Evolutionary conservation across 176 grass and related monocot genomes (phyloP), one percentile per base, ranked within the genome.

Genomic region (Elymus sibiricus): DNA sequence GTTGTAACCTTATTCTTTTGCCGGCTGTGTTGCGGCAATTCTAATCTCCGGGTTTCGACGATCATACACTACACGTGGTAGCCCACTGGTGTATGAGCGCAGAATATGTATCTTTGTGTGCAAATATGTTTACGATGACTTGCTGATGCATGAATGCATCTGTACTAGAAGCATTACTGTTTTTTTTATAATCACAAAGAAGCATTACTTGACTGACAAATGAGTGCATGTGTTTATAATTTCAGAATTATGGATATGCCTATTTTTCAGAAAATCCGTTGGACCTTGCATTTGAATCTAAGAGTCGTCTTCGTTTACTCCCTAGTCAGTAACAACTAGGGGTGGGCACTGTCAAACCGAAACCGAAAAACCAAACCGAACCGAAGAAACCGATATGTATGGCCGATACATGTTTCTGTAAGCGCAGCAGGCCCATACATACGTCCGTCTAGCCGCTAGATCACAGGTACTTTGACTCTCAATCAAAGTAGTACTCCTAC

Each of bases 1-100:
- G 82, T 77, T 85, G 82, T 88, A 85, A 82, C 31, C 72, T 34
- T 61, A 65, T 85, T 85, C 77, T 78, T 91, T 85, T 53, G 15
- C 63, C 27, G 64, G 34, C 53, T 26, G 59, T 2, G 27, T 74
- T 35, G 21, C 13, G 13, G 13, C 78, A 40, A 29, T 27, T 47
- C 79, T 87, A 76, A 70, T 77, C 4, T 47, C 62, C 24, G 29
- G 62, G 77, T 85, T 85, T 77, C 49, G 22, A 55, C 9, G 13
- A 28, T 74, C 1, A 34, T 69, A 69, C 74, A 31, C 28, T 44
- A 80, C 60, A 74, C 72, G 47, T 56, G 53, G 34, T 43, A 62
- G 63, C 86, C 70, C 70, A 55, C 51, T 51, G n/a, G 15, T 71
- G 32, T 66, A 75, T 73, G 70, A 82, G 62, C 17, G 19, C 59